Evolutionary conservation across 2,329 filamentous ascomycete genomes (phyloP), one percentile per base, ranked within the genome.

Genomic region (Aureobasidium namibiae): DNA sequence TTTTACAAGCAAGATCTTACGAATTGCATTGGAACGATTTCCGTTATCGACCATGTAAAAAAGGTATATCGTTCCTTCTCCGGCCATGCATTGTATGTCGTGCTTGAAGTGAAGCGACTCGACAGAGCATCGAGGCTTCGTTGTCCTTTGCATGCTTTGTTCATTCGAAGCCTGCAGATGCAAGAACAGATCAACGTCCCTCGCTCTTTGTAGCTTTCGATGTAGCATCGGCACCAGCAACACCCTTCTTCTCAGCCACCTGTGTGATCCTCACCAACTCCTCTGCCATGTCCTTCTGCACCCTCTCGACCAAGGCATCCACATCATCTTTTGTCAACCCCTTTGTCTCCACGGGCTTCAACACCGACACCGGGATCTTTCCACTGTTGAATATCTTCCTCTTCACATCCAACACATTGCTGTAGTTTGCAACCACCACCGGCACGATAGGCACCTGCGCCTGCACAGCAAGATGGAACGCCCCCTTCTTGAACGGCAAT

Each of bases 401-500:
- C 70, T 76, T 75, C 18, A 77, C 65, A 61, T 77, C 75, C 34
- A 80, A 62, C 3, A 80, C 70, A 61, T 79, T 72, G 62, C 66
- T 70, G 66, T 80, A 80, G 65, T 80, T 80, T 21, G 76, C 78
- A n/a, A 74, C 72, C 2, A 79, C 78, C 36, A 95, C 82, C 0
- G 94, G 94, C 3, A 99, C 87, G 67, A 99, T 89, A 26, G 92
- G 92, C 6, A 96, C 94, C 65, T 90, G 88, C 2, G 92, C 92
- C 78, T 97, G 89, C 21, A 99, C 84, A 46, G 94, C 94, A 34
- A 99, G 81, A 73, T 99, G 92, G 75, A 99, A 99, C 48, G 92
- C 94, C 61, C 94, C 94, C 79, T 99, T 99, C 78, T 99, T 99
- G 81, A 97, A 99, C n/a, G 91, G 89, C 58, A 97, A 78, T 67